A percentile compares a stretch with the other conserved stretches of the same genome.
phyloP scores from a whole-genome alignment of 352 stramenopile species.

The Phytophthora multivora region DNA sequence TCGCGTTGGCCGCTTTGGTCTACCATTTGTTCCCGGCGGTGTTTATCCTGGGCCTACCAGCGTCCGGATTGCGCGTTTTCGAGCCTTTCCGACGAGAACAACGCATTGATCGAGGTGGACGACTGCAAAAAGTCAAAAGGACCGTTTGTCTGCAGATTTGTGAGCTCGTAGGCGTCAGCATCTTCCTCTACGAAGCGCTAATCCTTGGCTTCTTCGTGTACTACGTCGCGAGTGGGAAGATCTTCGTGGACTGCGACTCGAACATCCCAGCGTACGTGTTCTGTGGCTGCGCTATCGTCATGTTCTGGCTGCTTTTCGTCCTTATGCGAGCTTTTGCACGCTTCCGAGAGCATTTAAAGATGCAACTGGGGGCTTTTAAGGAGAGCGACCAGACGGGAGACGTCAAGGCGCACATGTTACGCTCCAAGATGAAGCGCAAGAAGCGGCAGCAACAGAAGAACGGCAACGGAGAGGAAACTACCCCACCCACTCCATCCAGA shows the following conservation, averaged over 20 bases:
- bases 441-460: slow-evolving; percentile 45
- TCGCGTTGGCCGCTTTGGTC: slow-evolving; percentile 63
- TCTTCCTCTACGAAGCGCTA: slow-evolving; percentile 58
- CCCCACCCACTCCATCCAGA: slow-evolving; percentile 18
- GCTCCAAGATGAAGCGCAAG: slow-evolving; percentile 56
- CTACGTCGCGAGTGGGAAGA: slow-evolving; percentile 54
- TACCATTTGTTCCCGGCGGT: slow-evolving; percentile 73
- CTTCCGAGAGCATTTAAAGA: slow-evolving; percentile 86
- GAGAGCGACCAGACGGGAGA: slow-evolving; percentile 84
- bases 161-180: slow-evolving; percentile 63
- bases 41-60: slow-evolving; percentile 66
- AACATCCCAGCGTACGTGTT: slow-evolving; percentile 59
- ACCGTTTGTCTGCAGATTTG: slow-evolving; percentile 80
- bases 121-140: slow-evolving; percentile 80
- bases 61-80: slow-evolving; percentile 65
- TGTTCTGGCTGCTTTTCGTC: slow-evolving; percentile 70
- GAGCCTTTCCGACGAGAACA: slow-evolving; percentile 77
- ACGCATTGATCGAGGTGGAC: slow-evolving; percentile 56
- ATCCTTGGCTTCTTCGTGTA: slow-evolving; percentile 60
- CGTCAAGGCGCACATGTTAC: slow-evolving; percentile 69
- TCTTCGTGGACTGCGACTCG: slow-evolving; percentile 57
- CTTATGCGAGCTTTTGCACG: slow-evolving; percentile 73
- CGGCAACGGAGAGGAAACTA: slow-evolving; percentile 6
- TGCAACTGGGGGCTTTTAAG: slow-evolving; percentile 83
- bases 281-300: slow-evolving; percentile 40